These are phyloP conservation scores for Fusarium euwallaceae DNA, from an alignment of 2,329 filamentous ascomycete species.

Conservation along the genomic window DNA sequence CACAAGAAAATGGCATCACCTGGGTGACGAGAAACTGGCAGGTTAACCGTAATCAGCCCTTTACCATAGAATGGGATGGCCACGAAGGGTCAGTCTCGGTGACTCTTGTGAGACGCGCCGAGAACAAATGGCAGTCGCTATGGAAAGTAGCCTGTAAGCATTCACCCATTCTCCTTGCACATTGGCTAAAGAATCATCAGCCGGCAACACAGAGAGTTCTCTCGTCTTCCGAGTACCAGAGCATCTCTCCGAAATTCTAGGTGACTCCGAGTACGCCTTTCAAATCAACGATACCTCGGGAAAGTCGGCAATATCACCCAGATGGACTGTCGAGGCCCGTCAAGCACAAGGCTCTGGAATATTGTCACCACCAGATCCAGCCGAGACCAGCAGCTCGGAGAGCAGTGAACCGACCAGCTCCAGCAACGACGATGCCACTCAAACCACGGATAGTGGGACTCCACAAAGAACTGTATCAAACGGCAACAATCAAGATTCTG, in stretches of 20 bases:
- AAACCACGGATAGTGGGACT: neutral
- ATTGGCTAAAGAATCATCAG: neutral
- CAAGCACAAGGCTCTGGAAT: neutral
- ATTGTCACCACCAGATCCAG: neutral
- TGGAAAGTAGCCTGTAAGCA: neutral
- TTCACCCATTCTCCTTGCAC: fast-evolving
- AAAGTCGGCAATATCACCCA: neutral
- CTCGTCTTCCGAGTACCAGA: slow-evolving; percentile 2
- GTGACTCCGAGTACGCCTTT: slow-evolving; percentile 4
- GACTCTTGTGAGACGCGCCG: neutral
- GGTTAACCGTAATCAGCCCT: neutral
- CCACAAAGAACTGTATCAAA: neutral
- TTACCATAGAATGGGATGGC: slow-evolving; percentile 3
- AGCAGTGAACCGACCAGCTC: neutral
- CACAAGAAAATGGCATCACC: slow-evolving; percentile 1
- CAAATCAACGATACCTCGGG: neutral
- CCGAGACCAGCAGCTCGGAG: neutral
- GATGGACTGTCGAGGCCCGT: neutral
- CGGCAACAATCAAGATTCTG: neutral
- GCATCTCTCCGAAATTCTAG: neutral
- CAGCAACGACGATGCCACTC: neutral
- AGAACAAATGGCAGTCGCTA: neutral
- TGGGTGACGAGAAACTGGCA: slow-evolving; percentile 4
- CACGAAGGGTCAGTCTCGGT: neutral
- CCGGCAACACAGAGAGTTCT: neutral